Evolutionary conservation across 148 eudicot genomes (phyloP).

Genomic region (Rhododendron vialii): DNA sequence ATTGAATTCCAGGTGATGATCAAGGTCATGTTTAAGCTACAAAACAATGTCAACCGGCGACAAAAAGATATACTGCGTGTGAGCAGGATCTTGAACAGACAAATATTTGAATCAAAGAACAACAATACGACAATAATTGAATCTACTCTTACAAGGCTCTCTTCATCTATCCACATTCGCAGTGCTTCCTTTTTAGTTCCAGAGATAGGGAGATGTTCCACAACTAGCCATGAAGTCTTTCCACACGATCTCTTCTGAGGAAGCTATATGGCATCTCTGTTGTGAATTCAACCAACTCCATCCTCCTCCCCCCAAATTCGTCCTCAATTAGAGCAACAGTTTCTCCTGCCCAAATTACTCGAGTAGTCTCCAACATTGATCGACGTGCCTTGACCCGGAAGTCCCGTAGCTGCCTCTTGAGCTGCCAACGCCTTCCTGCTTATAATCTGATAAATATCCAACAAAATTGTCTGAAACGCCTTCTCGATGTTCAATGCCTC

Average conservation of each 20-base stretch:
- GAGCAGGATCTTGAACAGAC: background rate
- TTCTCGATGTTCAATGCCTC: constrained; percentile 67
- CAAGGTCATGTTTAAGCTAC: background rate
- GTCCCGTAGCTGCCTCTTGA: constrained; percentile 42
- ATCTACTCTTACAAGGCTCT: constrained; percentile 7
- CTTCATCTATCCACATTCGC: constrained; percentile 1
- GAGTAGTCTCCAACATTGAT: constrained; percentile 42
- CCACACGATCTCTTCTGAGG: background rate
- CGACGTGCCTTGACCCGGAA: constrained; percentile 55
- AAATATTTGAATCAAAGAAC: background rate
- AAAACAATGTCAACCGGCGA: background rate
- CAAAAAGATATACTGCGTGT: background rate
- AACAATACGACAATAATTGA: background rate
- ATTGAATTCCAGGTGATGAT: background rate
- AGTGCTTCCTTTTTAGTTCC: background rate
- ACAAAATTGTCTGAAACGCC: constrained; percentile 57
- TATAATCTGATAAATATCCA: constrained; percentile 56
- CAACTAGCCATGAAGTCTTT: background rate
- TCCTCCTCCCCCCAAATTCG: background rate
- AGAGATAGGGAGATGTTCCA: background rate
- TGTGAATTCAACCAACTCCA: background rate
- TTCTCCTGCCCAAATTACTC: constrained; percentile 12
- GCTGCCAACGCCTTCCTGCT: constrained; percentile 72
- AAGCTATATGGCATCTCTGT: background rate
- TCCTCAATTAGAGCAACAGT: constrained; percentile 35